Conservation (phyloP, 2,329 filamentous ascomycete species). For the Venturia oleaginea region DNA sequence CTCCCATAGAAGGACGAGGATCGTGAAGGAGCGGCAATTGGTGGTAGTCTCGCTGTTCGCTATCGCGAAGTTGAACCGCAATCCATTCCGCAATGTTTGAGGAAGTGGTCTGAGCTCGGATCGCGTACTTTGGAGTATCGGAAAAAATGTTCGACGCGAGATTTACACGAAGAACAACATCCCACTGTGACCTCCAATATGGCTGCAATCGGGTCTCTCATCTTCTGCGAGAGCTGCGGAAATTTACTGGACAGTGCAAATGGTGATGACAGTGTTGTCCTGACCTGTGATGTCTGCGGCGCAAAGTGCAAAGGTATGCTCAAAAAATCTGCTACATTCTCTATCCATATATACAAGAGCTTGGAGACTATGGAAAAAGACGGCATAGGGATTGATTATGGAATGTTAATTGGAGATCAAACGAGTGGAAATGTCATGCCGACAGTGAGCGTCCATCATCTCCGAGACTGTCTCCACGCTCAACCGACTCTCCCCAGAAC, state of each 20-base stretch:
- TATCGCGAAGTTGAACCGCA: not conserved
- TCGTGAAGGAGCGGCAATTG: not conserved
- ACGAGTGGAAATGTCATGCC: not conserved
- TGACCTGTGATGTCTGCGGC: constrained; percentile 80
- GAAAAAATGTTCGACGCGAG: not conserved
- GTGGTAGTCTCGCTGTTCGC: not conserved
- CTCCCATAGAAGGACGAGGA: not conserved
- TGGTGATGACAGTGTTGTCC: constrained; percentile 63
- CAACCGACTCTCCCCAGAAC: constrained; percentile 1
- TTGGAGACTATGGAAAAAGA: not conserved
- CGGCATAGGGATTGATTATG: not conserved
- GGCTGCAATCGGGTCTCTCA: constrained; percentile 81
- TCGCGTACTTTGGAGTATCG: not conserved
- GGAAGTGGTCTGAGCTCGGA: not conserved
- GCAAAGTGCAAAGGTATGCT: constrained; percentile 67
- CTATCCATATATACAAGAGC: not conserved
- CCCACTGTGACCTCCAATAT: constrained; percentile 37
- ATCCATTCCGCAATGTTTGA: too few species aligned
- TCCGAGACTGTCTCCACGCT: not conserved
- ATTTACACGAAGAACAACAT: not conserved
- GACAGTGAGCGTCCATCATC: not conserved
- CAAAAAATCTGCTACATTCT: not conserved
- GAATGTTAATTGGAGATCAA: not conserved
- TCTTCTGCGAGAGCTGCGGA: constrained; percentile 90
- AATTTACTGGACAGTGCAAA: constrained; percentile 77